phyloP scores from a whole-genome alignment of 176 grass and related monocot genomes.

The Zoysia pacifica region DNA sequence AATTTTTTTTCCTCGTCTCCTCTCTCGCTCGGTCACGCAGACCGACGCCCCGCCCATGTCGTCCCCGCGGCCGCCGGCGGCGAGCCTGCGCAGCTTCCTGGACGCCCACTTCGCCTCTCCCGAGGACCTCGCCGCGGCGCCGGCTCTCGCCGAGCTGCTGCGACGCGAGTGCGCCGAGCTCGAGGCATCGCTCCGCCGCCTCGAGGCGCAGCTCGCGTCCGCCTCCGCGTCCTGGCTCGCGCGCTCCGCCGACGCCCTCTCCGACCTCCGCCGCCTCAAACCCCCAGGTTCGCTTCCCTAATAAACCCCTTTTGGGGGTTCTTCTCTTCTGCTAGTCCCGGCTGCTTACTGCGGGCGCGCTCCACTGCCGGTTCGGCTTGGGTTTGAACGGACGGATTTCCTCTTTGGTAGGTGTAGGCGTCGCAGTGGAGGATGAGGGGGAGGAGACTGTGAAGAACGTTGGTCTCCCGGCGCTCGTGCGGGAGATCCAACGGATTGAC shows the following conservation, averaged over 20 bases:
- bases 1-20: not conserved
- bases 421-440: not conserved
- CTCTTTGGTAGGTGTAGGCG: constrained; percentile 4
- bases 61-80: constrained; percentile 6
- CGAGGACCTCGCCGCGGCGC: constrained; percentile 45
- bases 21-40: not conserved
- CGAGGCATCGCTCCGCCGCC: constrained; percentile 41
- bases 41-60: constrained; percentile 14
- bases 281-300: constrained; percentile 33
- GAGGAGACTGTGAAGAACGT: not conserved
- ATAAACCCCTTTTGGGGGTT: constrained; percentile 27
- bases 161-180: constrained; percentile 60
- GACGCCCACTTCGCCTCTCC: constrained; percentile 50
- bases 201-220: constrained; percentile 46
- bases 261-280: constrained; percentile 27
- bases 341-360: not conserved
- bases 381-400: constrained; percentile 25
- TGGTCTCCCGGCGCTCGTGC: constrained; percentile 43
- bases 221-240: constrained; percentile 48
- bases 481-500: constrained; percentile 64
- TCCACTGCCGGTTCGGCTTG: constrained; percentile 1
- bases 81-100: constrained; percentile 48
- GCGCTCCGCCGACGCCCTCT: constrained; percentile 37
- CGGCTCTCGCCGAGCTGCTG: constrained; percentile 52
- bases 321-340: not conserved